Evolutionary conservation across 805 yeast species (phyloP), one percentile per base, ranked within the genome.

Genomic region (Ogataea naganishii): DNA sequence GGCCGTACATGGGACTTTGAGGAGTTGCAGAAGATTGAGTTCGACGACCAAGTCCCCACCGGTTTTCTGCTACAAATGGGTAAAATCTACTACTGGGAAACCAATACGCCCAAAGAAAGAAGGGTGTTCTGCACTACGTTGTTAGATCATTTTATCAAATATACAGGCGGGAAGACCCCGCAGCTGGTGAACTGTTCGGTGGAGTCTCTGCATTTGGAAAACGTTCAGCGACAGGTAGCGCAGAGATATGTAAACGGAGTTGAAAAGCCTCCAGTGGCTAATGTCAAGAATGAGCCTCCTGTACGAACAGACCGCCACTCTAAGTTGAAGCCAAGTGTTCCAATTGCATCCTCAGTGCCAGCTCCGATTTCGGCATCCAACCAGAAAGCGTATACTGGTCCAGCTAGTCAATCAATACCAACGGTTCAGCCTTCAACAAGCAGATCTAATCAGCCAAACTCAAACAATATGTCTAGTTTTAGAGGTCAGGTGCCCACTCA

Each of bases 1-100:
- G 97, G 97, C 19, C 70, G 96, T 46, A 80, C 94, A 3, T 88
- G 97, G 97, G 76, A 74, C 38, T 58, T 89, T 44, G 81, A 72
- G 36, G 94, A 83, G 42, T 59, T 89, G 39, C 51, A 63, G 4
- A 52, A 55, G 24, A 52, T 88, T 2, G 74, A 75, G 19, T 63
- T 70, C 32, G 83, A 77, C 36, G 31, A 37, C 19, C 66, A 57
- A 17, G 67, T 66, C 9, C 67, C 63, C 3, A 67, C 71, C 29
- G 85, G 88, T 2, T 62, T 82, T 33, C 37, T 66, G 0, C 60
- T 81, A 31, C 60, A 61, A 12, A 64, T 89, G 48, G 80, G 80
- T 23, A 88, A 86, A 47, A 73, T 67, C 26, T 89, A 88, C 52
- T 88, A 76, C 56, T 88, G 96, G 96, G 76, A 69, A 38, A 75